A percentile compares a stretch with the other conserved stretches of the same genome.
Conservation (phyloP, 2,329 filamentous ascomycete species). For the Aureobasidium zeae region DNA sequence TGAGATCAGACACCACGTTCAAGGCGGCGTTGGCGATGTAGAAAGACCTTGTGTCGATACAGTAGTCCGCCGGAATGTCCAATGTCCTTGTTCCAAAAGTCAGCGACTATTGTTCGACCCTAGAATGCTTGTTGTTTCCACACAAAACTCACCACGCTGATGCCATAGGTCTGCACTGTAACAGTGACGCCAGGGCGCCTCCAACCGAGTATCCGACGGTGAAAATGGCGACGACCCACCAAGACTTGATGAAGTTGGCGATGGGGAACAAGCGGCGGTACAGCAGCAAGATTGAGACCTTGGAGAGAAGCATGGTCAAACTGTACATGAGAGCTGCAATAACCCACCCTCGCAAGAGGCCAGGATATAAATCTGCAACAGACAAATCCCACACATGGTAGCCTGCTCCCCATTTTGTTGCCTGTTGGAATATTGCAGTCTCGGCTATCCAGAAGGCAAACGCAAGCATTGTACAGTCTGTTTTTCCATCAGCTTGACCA, state of each 20-base stretch:
- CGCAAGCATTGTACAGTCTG: constrained; percentile 8
- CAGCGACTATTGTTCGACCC: no score
- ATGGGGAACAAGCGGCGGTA: constrained; percentile 15
- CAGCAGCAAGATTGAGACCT: constrained; percentile 14
- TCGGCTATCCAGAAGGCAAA: constrained; percentile 2
- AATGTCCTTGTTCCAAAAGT: no score
- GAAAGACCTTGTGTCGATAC: constrained; percentile 5
- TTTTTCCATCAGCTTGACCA: neutral
- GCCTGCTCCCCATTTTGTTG: neutral
- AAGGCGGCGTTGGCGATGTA: constrained; percentile 13
- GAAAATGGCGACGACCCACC: constrained; percentile 11
- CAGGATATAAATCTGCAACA: constrained; percentile 1
- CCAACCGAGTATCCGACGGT: constrained; percentile 11
- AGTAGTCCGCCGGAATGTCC: neutral
- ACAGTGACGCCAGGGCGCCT: neutral
- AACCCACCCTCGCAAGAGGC: neutral
- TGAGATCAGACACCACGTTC: constrained; percentile 34
- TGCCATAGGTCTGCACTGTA: constrained; percentile 11
- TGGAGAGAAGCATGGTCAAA: constrained; percentile 20
- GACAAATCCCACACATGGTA: constrained; percentile 11
- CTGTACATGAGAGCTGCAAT: constrained; percentile 10
- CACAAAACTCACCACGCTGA: constrained; percentile 10
- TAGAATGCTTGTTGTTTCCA: no score
- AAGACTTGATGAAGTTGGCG: neutral
- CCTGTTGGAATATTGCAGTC: constrained; percentile 4